Conservation (phyloP, 2,329 filamentous ascomycete genomes). For the Laburnicola sp. region DNA sequence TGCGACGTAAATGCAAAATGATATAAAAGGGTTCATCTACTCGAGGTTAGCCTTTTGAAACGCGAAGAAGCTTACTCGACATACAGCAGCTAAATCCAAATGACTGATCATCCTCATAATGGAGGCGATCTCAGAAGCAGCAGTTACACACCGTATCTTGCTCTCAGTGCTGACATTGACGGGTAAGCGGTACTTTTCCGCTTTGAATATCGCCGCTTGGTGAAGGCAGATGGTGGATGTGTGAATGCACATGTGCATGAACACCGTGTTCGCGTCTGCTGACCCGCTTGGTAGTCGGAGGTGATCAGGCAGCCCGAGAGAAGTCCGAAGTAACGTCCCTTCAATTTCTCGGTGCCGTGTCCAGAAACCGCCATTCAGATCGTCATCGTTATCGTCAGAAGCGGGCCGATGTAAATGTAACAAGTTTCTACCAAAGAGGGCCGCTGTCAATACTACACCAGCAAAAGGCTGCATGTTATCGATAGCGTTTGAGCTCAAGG, state of each 20-base stretch:
- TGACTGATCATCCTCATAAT: slow-evolving; percentile 96
- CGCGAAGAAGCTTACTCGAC: slow-evolving; percentile 38
- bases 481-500: slow-evolving; percentile 71
- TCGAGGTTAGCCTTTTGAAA: slow-evolving; percentile 13
- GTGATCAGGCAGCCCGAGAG: slow-evolving; percentile 76
- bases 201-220: slow-evolving; percentile 96
- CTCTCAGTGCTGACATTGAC: slow-evolving; percentile 81
- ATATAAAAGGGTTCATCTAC: slow-evolving; percentile 93
- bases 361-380: slow-evolving; percentile 94
- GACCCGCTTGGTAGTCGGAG: slow-evolving; percentile 79
- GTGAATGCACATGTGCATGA: slow-evolving; percentile 95
- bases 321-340: slow-evolving; percentile 84
- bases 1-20: slow-evolving; percentile 94
- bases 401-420: slow-evolving; percentile 88
- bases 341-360: slow-evolving; percentile 88
- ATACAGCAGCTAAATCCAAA: slow-evolving; percentile 78
- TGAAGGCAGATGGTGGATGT: slow-evolving; percentile 97
- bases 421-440: slow-evolving; percentile 86
- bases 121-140: slow-evolving; percentile 88
- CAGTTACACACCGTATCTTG: slow-evolving; percentile 89
- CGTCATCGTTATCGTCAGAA: slow-evolving; percentile 76
- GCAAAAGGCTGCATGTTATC: slow-evolving; percentile 75
- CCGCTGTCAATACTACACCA: slow-evolving; percentile 81
- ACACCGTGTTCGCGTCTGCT: slow-evolving; percentile 80
- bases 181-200: slow-evolving; percentile 82